These are phyloP conservation scores for Ogataea corticis DNA, from an alignment of 805 yeast genomes.

Conservation along the genomic window DNA sequence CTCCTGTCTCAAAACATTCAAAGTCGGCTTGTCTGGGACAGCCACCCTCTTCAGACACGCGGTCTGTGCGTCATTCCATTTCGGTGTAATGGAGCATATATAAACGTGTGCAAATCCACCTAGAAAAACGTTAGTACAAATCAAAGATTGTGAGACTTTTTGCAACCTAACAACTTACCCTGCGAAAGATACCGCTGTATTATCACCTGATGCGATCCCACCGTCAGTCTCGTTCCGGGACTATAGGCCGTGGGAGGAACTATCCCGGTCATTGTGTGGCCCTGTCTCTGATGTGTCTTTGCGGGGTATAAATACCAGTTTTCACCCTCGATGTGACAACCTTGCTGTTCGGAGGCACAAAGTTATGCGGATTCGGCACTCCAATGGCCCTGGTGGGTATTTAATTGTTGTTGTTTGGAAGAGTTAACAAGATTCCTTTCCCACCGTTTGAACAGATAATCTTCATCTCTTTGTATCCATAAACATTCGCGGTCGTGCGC, in stretches of 20 bases:
- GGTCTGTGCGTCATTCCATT: conserved; percentile 49
- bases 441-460: conserved; percentile 7
- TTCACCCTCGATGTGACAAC: background rate
- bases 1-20: conserved; percentile 85
- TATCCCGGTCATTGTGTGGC: conserved; percentile 25
- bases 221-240: conserved; percentile 78
- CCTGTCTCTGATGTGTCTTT: background rate
- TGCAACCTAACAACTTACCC: conserved; percentile 43
- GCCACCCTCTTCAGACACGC: conserved; percentile 94
- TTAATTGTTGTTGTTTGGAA: background rate
- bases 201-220: conserved; percentile 77
- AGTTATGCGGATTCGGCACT: background rate
- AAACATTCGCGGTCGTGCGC: conserved; percentile 5
- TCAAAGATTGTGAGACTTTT: no score
- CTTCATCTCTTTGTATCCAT: conserved; percentile 6
- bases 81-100: conserved; percentile 67
- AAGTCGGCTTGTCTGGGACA: conserved; percentile 85
- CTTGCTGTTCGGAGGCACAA: background rate
- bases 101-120: conserved; percentile 96
- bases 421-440: no score
- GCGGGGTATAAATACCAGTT: background rate
- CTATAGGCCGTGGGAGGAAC: conserved; percentile 59
- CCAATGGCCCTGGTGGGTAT: background rate
- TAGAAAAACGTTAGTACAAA: no score
- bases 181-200: conserved; percentile 74